Conservation (phyloP, 2,329 filamentous ascomycete species). For the Talaromyces sp. region DNA sequence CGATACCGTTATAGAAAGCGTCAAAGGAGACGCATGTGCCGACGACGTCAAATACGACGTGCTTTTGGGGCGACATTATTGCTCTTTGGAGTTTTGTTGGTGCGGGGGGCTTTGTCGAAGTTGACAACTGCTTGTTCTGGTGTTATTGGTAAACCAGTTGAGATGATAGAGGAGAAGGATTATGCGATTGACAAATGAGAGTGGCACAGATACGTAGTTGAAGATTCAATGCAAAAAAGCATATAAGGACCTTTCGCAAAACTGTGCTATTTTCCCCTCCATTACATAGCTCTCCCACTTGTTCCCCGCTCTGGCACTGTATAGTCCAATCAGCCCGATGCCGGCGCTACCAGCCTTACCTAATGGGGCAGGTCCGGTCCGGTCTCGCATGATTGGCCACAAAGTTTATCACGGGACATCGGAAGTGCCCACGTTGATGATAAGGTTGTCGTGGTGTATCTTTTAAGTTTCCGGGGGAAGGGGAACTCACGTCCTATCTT, state of each 20-base stretch:
- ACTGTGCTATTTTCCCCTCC: not conserved
- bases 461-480: not conserved
- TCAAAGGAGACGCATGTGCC: conserved; percentile 51
- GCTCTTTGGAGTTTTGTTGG: not conserved
- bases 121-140: not conserved
- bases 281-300: not conserved
- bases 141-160: no score
- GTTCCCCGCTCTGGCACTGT: not conserved
- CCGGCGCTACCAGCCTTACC: not conserved
- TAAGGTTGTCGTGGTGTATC: not conserved
- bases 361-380: conserved; percentile 7
- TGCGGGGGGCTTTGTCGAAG: not conserved
- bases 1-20: conserved; percentile 44
- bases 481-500: not conserved
- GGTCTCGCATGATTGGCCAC: conserved; percentile 3
- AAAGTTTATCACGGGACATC: no score
- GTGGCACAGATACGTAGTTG: not conserved
- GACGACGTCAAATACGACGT: conserved; percentile 58
- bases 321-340: not conserved
- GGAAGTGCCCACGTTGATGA: no score
- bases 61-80: conserved; percentile 32
- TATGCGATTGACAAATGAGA: not conserved
- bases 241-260: not conserved
- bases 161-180: no score
- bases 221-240: no score